A percentile compares a stretch with the other conserved stretches of the same genome.
These are phyloP conservation scores for Amoebophrya sp. DNA, from an alignment of 169 alveolate genomes.

Conservation along the genomic window DNA sequence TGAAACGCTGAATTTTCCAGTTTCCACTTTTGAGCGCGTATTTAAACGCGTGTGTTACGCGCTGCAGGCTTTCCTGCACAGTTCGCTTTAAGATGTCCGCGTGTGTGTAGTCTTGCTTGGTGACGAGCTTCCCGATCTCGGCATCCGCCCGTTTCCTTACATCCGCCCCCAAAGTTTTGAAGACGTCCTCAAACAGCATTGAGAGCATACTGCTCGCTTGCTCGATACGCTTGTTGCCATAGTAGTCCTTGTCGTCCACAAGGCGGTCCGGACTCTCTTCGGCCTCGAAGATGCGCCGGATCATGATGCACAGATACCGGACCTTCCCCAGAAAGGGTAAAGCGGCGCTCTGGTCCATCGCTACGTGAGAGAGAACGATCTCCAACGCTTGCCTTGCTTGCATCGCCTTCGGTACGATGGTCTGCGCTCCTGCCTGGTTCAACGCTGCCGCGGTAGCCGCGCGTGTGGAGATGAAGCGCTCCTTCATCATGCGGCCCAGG, in stretches of 20 bases:
- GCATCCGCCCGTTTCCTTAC: slow-evolving; percentile 60
- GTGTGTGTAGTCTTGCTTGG: slow-evolving; percentile 53
- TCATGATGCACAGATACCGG: slow-evolving; percentile 86
- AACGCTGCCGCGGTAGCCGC: neutral
- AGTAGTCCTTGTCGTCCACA: slow-evolving; percentile 98
- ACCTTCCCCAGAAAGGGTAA: slow-evolving; percentile 59
- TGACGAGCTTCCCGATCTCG: slow-evolving; percentile 23
- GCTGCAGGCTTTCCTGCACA: neutral
- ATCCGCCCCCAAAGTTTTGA: slow-evolving; percentile 59
- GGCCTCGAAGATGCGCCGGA: slow-evolving; percentile 88
- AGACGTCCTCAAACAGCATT: slow-evolving; percentile 90
- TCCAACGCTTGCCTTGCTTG: neutral
- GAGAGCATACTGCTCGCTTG: slow-evolving; percentile 97
- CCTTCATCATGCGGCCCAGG: slow-evolving; percentile 64
- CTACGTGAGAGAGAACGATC: slow-evolving; percentile 59
- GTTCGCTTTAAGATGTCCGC: slow-evolving; percentile 53
- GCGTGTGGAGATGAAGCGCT: neutral
- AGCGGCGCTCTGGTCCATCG: slow-evolving; percentile 65
- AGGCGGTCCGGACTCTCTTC: slow-evolving; percentile 75
- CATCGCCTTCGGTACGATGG: neutral
- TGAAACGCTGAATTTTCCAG: slow-evolving; percentile 96
- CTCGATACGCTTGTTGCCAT: slow-evolving; percentile 99
- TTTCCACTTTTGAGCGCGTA: slow-evolving; percentile 95
- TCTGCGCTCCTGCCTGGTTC: neutral
- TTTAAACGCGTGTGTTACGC: slow-evolving; percentile 41